Base-by-base conservation (phyloP, 2,329 filamentous ascomycete species). In the Clarireedia hainanense region DNA sequence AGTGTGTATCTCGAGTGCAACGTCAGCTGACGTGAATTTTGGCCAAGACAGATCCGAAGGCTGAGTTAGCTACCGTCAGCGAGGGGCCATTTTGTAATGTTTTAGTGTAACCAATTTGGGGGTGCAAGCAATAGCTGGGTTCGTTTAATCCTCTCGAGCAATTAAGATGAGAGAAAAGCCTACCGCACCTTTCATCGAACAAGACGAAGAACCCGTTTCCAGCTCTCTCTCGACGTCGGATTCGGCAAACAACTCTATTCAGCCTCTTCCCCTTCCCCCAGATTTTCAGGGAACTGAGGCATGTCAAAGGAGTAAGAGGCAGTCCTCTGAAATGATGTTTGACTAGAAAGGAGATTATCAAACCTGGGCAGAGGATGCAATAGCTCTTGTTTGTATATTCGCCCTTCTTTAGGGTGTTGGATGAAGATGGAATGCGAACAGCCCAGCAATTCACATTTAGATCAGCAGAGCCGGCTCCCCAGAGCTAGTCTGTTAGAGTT, bases 11-110 rank as follows among this genome's bases (percentile, higher is more conserved):
- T 23, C 14, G 40, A 26, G 36, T 55, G 39, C 36, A 50, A 50
- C 52, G 23, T 50, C 52, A 55, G 47, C 52, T 55, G 52, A 55
- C 52, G 49, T 50, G 17, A 17, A 26, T 15, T 12, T 36, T 20
- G 12, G 47, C 37, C 52, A 49, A 34, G 45, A 24, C 37, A 46
- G 50, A 49, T 24, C 10, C 23, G 17, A 43, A 20, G 40, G 40
- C n/a, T 23, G 23, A 43, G 17, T 23, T 20, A 10, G 30, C 30
- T 34, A 34, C 30, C n/a, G 17, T 42, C 39, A 20, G 39, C 7
- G 5, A 48, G 34, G 51, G 42, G 30, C 39, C 37, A 24, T 23
- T 54, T 54, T 30, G 40, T 12, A 34, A 34, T 34, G 10, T 34
- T 3, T 4, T 5, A 9, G 10, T 34, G 10, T 9, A 34, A 34